A percentile compares a stretch with the other conserved stretches of the same genome.
Conservation (phyloP, 208 protist species). For the Leptomonas pyrrhocoris region DNA sequence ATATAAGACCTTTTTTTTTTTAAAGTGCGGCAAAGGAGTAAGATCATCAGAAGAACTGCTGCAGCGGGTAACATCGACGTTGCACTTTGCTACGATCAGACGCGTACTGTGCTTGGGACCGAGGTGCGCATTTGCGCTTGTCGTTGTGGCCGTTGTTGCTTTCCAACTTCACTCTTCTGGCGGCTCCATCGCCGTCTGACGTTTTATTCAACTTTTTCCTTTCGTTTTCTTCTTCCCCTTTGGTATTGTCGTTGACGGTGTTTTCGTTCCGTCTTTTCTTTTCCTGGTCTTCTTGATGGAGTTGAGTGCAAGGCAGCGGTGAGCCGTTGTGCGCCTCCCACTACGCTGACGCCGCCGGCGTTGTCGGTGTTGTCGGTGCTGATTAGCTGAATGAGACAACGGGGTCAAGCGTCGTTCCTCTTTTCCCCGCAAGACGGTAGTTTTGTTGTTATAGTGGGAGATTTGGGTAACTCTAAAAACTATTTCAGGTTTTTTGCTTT, state of each 20-base stretch:
- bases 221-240: not conserved
- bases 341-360: not conserved
- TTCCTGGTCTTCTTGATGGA: slow-evolving; percentile 3
- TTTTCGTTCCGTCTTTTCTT: not conserved
- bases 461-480: not conserved
- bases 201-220: slow-evolving; percentile 17
- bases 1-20: not conserved
- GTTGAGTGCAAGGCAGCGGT: slow-evolving; percentile 5
- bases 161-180: slow-evolving; percentile 17
- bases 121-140: not conserved
- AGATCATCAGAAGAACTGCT: slow-evolving; percentile 8
- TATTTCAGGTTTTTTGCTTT: slow-evolving; percentile 4
- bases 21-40: not conserved
- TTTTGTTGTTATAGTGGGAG: not conserved
- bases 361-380: no score
- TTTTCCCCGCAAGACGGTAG: not conserved
- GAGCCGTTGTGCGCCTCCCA: not conserved
- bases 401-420: not conserved
- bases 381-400: not conserved
- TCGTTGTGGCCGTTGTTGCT: slow-evolving; percentile 13
- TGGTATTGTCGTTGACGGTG: not conserved
- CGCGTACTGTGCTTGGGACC: not conserved
- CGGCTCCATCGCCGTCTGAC: not conserved
- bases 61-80: not conserved
- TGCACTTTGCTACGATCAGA: not conserved